A percentile compares a stretch with the other conserved stretches of the same genome.
phyloP scores from a whole-genome alignment of 2,329 filamentous ascomycete genomes.

The Simplicillium sp. region DNA sequence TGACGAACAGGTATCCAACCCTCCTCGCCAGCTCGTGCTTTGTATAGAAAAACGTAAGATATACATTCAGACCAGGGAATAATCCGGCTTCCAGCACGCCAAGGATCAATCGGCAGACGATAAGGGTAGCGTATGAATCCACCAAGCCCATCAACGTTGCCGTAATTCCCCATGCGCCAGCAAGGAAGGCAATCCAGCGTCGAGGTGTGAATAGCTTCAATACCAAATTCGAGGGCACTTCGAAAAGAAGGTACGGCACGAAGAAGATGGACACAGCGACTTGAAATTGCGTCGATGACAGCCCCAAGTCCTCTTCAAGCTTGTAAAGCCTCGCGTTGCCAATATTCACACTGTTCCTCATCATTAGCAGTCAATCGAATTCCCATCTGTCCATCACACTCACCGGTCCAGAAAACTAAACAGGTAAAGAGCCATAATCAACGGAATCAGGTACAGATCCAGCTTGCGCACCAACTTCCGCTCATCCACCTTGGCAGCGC shows the following conservation, averaged over 20 bases:
- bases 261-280: conserved; percentile 58
- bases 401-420: conserved; percentile 67
- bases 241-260: conserved; percentile 52
- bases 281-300: conserved; percentile 58
- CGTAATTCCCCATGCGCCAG: conserved; percentile 55
- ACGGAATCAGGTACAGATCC: conserved; percentile 53
- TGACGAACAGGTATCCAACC: conserved; percentile 65
- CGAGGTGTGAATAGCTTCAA: conserved; percentile 54
- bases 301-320: conserved; percentile 51
- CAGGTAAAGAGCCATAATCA: conserved; percentile 62
- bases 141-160: conserved; percentile 62
- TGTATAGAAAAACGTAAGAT: conserved; percentile 69
- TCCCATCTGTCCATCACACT: conserved; percentile 14
- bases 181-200: conserved; percentile 56
- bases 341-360: conserved; percentile 51
- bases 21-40: conserved; percentile 63
- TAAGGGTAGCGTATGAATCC: conserved; percentile 52
- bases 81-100: conserved; percentile 61
- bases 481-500: conserved; percentile 25
- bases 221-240: conserved; percentile 56
- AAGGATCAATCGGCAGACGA: conserved; percentile 61
- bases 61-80: conserved; percentile 59
- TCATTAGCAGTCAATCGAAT: conserved; percentile 1
- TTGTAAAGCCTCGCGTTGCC: conserved; percentile 61
- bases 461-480: conserved; percentile 53